Evolutionary conservation across 352 stramenopile species (phyloP), one percentile per base, ranked within the genome.

Genomic region (Globisporangium cystogenes): DNA sequence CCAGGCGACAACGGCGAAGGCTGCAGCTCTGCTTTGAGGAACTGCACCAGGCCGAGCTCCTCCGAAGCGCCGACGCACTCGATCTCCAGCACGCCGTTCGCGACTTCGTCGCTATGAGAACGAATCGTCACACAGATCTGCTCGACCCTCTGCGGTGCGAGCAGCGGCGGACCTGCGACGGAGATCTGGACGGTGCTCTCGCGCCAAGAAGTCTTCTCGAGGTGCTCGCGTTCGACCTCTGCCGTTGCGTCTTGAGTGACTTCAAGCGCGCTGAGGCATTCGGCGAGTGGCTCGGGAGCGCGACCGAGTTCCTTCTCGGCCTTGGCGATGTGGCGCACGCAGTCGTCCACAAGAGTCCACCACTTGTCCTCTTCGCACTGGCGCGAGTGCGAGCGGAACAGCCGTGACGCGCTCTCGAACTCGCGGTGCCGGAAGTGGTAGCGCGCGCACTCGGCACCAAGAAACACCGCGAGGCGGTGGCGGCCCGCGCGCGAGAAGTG

Each of bases 321-420:
- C 20, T 66, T 68, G 53, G 76, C 90, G 41, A 91, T 84, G 45
- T 64, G 62, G 2, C 62, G 71, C 11, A 85, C 66, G 47, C 65
- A 84, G 44, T 70, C 69, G 31, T 64, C 65, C 51, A 82, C 75
- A 14, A 90, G 77, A 3, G 24, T 33, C 70, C 73, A 87, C 82
- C 82, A 93, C 12, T 86, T 82, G 60, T 93, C 82, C 59, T 87
- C 75, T 50, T 90, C 68, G 41, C 75, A 87, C 61, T 90, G 82
- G 5, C 76, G 71, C 10, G 77, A 72, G 10, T 89, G 72, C 0
- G 77, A 86, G 5, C 79, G 74, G n/a, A 90, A 70, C 3, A 90
- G 55, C 7, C 76, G 65, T 0, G 76, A 89, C 3, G 79, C 79
- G 35, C 67, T 86, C 50, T 88, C 76, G 36, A 79, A 88, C 42